These are phyloP conservation scores for Apiospora pterosperma DNA, from an alignment of 2,329 filamentous ascomycete species.

Conservation along the genomic window DNA sequence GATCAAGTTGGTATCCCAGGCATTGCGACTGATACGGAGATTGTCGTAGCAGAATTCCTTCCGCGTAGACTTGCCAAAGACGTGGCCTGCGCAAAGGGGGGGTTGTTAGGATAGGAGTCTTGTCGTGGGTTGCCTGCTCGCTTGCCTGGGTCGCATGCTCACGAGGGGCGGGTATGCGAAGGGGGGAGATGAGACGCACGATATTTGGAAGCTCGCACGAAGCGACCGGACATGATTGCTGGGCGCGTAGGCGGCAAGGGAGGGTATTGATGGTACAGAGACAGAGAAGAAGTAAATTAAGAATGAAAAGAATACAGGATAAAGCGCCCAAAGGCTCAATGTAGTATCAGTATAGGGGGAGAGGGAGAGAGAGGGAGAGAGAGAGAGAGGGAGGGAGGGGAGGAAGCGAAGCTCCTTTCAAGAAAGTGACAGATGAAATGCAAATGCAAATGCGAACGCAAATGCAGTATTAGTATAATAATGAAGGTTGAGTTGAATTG, in stretches of 20 bases:
- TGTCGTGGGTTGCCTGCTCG: constrained; percentile 21
- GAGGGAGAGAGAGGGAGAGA: not conserved
- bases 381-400: not conserved
- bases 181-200: constrained; percentile 42
- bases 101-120: constrained; percentile 16
- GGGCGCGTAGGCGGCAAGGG: constrained; percentile 1
- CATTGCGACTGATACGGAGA: constrained; percentile 93
- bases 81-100: constrained; percentile 66
- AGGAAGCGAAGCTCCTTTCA: constrained; percentile 6
- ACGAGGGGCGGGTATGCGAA: constrained; percentile 14
- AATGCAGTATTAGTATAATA: no score
- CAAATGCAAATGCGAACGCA: constrained; percentile 2
- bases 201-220: constrained; percentile 67
- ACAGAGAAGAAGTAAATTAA: constrained; percentile 4
- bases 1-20: constrained; percentile 97
- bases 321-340: not conserved
- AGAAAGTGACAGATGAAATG: constrained; percentile 2
- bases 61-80: constrained; percentile 92
- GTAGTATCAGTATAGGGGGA: not conserved
- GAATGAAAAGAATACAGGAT: constrained; percentile 4
- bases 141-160: not conserved
- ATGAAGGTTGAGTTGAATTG: no score
- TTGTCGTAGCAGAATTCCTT: constrained; percentile 99
- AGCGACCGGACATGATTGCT: constrained; percentile 56
- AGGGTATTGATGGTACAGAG: constrained; percentile 4